Percentiles rank a stretch among this genome's conserved stretches.
Conservation (phyloP, 192 early-diverging fungal genomes). For the Phlyctochytrium planicorne region DNA sequence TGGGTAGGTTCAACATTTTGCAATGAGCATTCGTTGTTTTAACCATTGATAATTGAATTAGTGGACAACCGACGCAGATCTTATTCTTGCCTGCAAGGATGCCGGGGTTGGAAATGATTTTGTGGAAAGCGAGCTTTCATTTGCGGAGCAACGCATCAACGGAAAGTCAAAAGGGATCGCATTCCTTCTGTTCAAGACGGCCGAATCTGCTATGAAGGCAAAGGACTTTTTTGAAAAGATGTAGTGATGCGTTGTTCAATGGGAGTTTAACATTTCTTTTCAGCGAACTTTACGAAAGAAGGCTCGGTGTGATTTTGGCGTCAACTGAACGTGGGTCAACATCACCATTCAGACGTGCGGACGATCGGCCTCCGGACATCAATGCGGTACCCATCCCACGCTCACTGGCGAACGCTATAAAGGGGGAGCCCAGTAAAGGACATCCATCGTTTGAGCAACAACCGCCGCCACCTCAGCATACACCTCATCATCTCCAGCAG, state of each 20-base stretch:
- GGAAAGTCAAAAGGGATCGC: slow-evolving; percentile 42
- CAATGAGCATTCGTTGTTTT: neutral
- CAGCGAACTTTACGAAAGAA: neutral
- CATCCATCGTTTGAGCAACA: neutral
- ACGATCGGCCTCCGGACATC: neutral
- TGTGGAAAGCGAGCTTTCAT: slow-evolving; percentile 23
- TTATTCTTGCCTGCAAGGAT: slow-evolving; percentile 19
- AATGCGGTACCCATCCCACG: neutral
- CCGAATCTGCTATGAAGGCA: slow-evolving; percentile 16
- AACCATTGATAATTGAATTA: neutral
- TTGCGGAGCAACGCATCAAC: slow-evolving; percentile 33
- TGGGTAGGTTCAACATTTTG: slow-evolving; percentile 21
- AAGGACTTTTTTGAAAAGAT: slow-evolving; percentile 36
- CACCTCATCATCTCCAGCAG: too few species aligned
- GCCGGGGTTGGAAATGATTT: slow-evolving; percentile 27
- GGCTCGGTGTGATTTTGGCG: too few species aligned
- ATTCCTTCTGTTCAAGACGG: slow-evolving; percentile 30
- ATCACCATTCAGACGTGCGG: neutral
- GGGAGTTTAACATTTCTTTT: neutral
- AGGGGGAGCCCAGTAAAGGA: neutral
- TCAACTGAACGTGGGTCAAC: neutral
- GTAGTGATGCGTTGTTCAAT: slow-evolving; percentile 20
- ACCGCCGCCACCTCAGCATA: too few species aligned
- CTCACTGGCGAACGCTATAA: neutral
- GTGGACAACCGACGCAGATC: slow-evolving; percentile 38